Evolutionary conservation across 164 flowering plant genomes (phyloP).

Genomic region (Tinospora cordifolia): DNA sequence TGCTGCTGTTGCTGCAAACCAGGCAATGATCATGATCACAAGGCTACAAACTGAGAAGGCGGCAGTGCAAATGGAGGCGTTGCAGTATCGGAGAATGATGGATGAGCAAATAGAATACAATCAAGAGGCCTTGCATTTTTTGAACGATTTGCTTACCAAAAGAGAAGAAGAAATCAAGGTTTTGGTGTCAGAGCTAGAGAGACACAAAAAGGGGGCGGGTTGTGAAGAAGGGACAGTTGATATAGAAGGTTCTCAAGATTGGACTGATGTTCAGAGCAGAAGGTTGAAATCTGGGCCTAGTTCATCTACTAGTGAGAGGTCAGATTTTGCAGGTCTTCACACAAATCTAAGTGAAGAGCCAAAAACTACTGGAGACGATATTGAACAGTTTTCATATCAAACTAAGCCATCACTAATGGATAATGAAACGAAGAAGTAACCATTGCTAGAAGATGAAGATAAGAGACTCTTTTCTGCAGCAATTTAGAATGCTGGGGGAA

Average conservation of each 20-base stretch:
- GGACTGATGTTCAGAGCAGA: constrained; percentile 16
- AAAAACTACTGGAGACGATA: constrained; percentile 7
- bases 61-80: constrained; percentile 76
- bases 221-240: constrained; percentile 9
- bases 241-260: constrained; percentile 16
- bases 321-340: constrained; percentile 24
- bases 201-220: constrained; percentile 33
- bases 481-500: constrained; percentile 28
- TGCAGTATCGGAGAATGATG: constrained; percentile 93
- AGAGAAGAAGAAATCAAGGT: constrained; percentile 54
- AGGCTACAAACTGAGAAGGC: constrained; percentile 83
- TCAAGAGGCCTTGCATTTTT: constrained; percentile 51
- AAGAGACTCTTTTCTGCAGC: constrained; percentile 30
- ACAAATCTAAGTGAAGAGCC: constrained; percentile 9
- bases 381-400: constrained; percentile 10
- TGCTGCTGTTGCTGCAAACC: constrained; percentile 67
- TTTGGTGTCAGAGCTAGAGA: constrained; percentile 47
- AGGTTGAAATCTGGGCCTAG: constrained; percentile 21
- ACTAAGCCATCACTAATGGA: constrained; percentile 16
- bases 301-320: constrained; percentile 25
- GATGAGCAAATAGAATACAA: constrained; percentile 92
- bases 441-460: constrained; percentile 23
- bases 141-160: constrained; percentile 45
- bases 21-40: constrained; percentile 95
- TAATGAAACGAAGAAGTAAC: constrained; percentile 13